Percentiles rank a stretch among this genome's conserved stretches.
Conservation (phyloP, 2,329 filamentous ascomycete genomes). For the Venturia effusa region DNA sequence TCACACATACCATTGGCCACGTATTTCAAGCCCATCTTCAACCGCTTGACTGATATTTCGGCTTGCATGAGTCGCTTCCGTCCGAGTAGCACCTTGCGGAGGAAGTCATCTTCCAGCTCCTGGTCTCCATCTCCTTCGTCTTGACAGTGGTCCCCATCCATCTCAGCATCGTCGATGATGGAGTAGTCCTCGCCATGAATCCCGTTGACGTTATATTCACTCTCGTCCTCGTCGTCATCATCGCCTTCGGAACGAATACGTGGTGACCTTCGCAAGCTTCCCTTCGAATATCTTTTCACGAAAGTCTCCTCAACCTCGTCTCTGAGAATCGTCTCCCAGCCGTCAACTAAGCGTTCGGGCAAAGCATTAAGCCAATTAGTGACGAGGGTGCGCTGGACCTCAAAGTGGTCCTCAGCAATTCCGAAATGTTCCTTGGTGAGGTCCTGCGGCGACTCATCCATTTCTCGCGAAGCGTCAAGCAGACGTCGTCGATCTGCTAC, state of each 20-base stretch:
- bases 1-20: constrained; percentile 6
- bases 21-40: constrained; percentile 10
- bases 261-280: not conserved
- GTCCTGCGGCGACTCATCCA: not conserved
- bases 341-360: constrained; percentile 3
- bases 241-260: not conserved
- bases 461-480: constrained; percentile 3
- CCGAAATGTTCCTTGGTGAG: not conserved
- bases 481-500: constrained; percentile 8
- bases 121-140: not conserved
- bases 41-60: constrained; percentile 8
- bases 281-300: not conserved
- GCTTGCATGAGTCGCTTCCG: constrained; percentile 10
- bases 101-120: constrained; percentile 6
- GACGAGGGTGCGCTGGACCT: not conserved
- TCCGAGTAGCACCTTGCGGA: constrained; percentile 4
- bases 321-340: constrained; percentile 8
- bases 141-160: not conserved
- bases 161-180: not conserved
- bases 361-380: constrained; percentile 4
- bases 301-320: constrained; percentile 5
- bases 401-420: constrained; percentile 1
- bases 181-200: constrained; percentile 4
- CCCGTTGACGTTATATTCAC: not conserved
- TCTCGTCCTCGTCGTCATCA: not conserved